A percentile compares a stretch with the other conserved stretches of the same genome.
Evolutionary conservation across 148 eudicot genomes (phyloP).

Genomic region (Suaeda aralocaspica): DNA sequence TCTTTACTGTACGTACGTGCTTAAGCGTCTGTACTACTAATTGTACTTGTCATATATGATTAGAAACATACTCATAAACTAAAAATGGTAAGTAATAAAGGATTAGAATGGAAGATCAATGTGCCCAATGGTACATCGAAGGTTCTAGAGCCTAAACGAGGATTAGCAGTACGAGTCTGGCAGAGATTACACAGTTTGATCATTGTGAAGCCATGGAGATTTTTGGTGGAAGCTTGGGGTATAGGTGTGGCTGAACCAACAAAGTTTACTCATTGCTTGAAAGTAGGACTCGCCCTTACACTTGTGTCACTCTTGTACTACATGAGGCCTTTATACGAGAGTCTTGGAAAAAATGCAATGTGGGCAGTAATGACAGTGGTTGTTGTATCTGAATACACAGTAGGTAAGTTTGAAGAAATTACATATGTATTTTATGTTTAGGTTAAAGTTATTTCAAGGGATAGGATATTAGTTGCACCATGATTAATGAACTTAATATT

Average conservation of each 20-base stretch:
- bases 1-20: neutral
- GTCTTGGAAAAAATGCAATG: constrained; percentile 91
- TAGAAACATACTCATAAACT: neutral
- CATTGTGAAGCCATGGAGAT: constrained; percentile 33
- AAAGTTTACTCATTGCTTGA: constrained; percentile 63
- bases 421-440: too few species aligned
- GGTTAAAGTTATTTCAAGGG: too few species aligned
- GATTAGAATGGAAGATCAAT: constrained; percentile 63
- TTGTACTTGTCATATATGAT: constrained; percentile 13
- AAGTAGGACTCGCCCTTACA: constrained; percentile 74
- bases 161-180: constrained; percentile 15
- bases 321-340: constrained; percentile 81
- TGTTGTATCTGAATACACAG: constrained; percentile 79
- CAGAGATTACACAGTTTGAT: constrained; percentile 24
- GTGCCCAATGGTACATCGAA: constrained; percentile 48
- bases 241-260: constrained; percentile 65
- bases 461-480: neutral
- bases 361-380: constrained; percentile 96
- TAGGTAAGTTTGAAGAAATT: constrained; percentile 41
- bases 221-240: constrained; percentile 49
- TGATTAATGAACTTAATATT: neutral
- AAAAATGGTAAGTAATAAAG: constrained; percentile 32
- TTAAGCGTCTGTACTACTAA: too few species aligned
- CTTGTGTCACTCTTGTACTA: constrained; percentile 75
- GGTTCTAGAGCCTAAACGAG: constrained; percentile 38